Conservation (phyloP, 345 rosid species). For the Barbarea vulgaris region DNA sequence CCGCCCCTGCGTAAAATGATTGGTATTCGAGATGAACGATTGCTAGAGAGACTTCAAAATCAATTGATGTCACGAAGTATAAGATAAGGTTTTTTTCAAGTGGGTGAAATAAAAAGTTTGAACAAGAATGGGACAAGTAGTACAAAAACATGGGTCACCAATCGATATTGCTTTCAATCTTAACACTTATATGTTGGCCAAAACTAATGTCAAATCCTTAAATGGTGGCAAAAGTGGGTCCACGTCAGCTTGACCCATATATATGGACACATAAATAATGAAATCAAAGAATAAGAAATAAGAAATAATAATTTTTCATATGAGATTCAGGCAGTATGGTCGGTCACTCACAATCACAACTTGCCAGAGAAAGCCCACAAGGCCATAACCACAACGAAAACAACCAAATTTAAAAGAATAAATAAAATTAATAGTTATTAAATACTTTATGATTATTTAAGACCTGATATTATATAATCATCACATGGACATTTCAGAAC, state of each 20-base stretch:
- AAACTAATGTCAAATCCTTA: constrained; percentile 31
- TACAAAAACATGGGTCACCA: constrained; percentile 37
- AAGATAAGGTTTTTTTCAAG: constrained; percentile 20
- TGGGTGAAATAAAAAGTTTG: constrained; percentile 25
- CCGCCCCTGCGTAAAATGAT: constrained; percentile 24
- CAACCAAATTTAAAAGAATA: constrained; percentile 8
- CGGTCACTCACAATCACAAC: constrained; percentile 34
- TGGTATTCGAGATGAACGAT: constrained; percentile 26
- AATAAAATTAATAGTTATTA: constrained; percentile 1
- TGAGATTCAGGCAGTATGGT: constrained; percentile 18
- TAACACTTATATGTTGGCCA: constrained; percentile 26
- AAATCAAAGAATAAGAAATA: background rate
- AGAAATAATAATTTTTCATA: background rate
- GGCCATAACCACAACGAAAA: constrained; percentile 26
- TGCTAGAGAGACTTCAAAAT: constrained; percentile 19
- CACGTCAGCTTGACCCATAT: constrained; percentile 25
- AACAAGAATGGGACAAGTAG: constrained; percentile 34
- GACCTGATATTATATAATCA: constrained; percentile 21
- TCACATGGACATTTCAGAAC: constrained; percentile 45
- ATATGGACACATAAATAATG: background rate
- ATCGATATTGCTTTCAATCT: constrained; percentile 27
- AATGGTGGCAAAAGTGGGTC: constrained; percentile 27
- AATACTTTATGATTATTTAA: constrained; percentile 27
- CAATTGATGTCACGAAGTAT: constrained; percentile 20
- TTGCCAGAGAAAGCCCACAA: constrained; percentile 35